Evolutionary conservation across 2,329 filamentous ascomycete genomes (phyloP).

Genomic region (Aspergillus vadensis): DNA sequence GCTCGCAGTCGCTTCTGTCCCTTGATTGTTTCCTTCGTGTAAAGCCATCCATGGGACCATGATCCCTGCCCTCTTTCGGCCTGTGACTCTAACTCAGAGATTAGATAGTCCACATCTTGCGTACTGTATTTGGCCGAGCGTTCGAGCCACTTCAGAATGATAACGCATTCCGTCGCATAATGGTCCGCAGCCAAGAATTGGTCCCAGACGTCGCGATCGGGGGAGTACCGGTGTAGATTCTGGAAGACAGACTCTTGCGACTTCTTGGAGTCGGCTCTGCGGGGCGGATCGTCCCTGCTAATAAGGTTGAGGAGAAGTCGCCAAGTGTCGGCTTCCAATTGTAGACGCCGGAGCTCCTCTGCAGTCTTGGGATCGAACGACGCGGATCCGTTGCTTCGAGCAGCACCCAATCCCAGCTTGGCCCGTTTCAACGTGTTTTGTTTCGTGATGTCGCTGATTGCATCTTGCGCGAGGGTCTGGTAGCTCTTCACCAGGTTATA

Average conservation of each 20-base stretch:
- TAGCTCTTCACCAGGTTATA: conserved; percentile 69
- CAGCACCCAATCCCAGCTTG: conserved; percentile 34
- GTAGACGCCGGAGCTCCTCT: conserved; percentile 59
- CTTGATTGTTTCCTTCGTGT: conserved; percentile 89
- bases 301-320: conserved; percentile 76
- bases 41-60: conserved; percentile 86
- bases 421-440: conserved; percentile 44
- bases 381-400: conserved; percentile 20
- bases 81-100: conserved; percentile 72
- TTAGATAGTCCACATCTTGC: conserved; percentile 73
- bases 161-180: conserved; percentile 73
- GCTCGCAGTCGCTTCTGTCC: conserved; percentile 77
- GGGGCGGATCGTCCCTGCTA: conserved; percentile 64
- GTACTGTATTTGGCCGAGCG: conserved; percentile 68
- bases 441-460: conserved; percentile 48
- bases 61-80: conserved; percentile 75
- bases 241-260: conserved; percentile 45
- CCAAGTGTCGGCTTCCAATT: conserved; percentile 89
- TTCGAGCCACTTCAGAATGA: conserved; percentile 85
- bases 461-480: conserved; percentile 56
- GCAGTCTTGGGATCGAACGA: conserved; percentile 29
- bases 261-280: conserved; percentile 40
- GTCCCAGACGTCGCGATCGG: conserved; percentile 66
- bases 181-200: conserved; percentile 74
- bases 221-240: conserved; percentile 57